phyloP scores from a whole-genome alignment of 139 green algal genomes.

The Coelastrella sp. region DNA sequence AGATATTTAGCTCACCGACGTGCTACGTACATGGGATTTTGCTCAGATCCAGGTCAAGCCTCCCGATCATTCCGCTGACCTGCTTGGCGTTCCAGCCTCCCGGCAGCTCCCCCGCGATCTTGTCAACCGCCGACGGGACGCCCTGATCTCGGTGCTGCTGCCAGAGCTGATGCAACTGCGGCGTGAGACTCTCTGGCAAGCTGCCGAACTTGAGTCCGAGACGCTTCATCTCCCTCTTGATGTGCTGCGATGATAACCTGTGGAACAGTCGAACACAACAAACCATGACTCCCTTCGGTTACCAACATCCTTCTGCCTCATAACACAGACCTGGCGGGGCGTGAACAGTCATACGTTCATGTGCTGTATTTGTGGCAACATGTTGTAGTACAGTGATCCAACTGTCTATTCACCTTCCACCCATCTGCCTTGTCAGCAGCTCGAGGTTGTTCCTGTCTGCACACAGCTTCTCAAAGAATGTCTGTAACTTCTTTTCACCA shows the following conservation, averaged over 20 bases:
- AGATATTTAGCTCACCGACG: too few relatives aligned
- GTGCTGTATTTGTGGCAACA: too few relatives aligned
- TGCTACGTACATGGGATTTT: too few relatives aligned
- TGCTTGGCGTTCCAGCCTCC: constrained; percentile 55
- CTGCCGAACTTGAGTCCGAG: constrained; percentile 56
- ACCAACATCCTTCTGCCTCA: too few relatives aligned
- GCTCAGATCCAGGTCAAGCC: not conserved
- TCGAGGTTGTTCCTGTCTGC: constrained; percentile 39
- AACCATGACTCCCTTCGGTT: too few relatives aligned
- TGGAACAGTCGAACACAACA: too few relatives aligned
- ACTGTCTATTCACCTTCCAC: constrained; percentile 30
- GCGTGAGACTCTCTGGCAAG: constrained; percentile 44
- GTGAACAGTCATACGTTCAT: too few relatives aligned
- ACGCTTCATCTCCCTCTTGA: constrained; percentile 46
- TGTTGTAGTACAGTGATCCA: not conserved
- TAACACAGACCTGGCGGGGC: too few relatives aligned
- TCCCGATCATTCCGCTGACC: constrained; percentile 26
- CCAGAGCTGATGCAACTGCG: constrained; percentile 35
- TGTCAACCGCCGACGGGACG: not conserved
- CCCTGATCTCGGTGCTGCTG: constrained; percentile 18
- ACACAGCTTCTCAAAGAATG: constrained; percentile 43
- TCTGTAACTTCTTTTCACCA: constrained; percentile 27
- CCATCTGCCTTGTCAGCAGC: constrained; percentile 8
- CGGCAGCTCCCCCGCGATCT: constrained; percentile 36
- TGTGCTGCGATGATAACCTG: too few relatives aligned